These are phyloP conservation scores for Cymbopogon flexuosus DNA, from an alignment of 202 grass and related monocot species.

Conservation along the genomic window DNA sequence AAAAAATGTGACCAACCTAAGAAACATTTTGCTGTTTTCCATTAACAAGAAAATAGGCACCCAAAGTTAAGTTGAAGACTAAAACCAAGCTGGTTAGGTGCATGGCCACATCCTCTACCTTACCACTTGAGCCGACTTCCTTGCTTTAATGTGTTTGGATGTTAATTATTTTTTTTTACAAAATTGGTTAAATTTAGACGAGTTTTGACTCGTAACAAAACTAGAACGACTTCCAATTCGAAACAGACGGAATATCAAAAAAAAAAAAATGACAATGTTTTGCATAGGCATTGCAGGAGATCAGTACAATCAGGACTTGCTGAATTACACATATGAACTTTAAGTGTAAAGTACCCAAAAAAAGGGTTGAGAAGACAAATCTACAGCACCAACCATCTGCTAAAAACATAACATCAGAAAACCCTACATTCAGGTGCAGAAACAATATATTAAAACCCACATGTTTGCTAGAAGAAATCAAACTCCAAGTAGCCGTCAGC, in stretches of 20 bases:
- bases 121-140: background rate
- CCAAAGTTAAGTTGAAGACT: background rate
- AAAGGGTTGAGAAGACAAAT: conserved; percentile 18
- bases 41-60: background rate
- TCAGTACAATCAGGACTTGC: conserved; percentile 12
- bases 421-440: conserved; percentile 22
- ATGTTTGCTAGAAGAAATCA: conserved; percentile 50
- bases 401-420: conserved; percentile 12
- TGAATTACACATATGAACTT: conserved; percentile 28
- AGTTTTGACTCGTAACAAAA: background rate
- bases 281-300: background rate
- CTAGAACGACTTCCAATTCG: background rate
- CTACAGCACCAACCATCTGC: conserved; percentile 28
- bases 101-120: background rate
- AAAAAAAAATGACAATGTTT: background rate
- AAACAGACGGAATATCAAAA: background rate
- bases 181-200: background rate
- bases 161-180: background rate
- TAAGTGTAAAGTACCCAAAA: background rate
- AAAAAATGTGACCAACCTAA: background rate
- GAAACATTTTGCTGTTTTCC: background rate
- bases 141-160: background rate
- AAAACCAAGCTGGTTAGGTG: background rate
- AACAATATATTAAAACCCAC: conserved; percentile 20
- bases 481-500: conserved; percentile 42